phyloP scores from a whole-genome alignment of 2,329 filamentous ascomycete genomes.

The Aureobasidium sp. region DNA sequence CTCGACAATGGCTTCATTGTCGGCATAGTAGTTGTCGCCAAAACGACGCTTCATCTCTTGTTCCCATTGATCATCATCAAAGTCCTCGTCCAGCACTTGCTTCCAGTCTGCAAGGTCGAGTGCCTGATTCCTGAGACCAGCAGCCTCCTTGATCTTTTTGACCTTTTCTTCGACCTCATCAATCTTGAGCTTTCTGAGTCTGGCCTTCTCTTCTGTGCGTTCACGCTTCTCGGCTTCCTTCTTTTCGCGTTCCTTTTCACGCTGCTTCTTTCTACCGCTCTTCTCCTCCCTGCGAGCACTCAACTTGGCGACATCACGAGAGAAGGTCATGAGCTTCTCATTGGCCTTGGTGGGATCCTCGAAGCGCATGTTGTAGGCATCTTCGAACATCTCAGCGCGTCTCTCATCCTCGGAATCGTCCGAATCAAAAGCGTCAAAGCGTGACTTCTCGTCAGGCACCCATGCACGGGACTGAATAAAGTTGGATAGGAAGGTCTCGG shows the following conservation, averaged over 20 bases:
- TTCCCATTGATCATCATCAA: slow-evolving; percentile 87
- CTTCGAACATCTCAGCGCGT: slow-evolving; percentile 78
- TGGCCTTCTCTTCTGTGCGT: slow-evolving; percentile 71
- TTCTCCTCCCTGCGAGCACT: slow-evolving; percentile 85
- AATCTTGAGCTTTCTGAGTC: slow-evolving; percentile 78
- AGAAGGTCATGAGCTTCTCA: slow-evolving; percentile 79
- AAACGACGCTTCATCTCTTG: slow-evolving; percentile 82
- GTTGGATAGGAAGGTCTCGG: slow-evolving; percentile 88
- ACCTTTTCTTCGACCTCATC: slow-evolving; percentile 87
- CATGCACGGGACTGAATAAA: slow-evolving; percentile 90
- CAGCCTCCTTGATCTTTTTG: slow-evolving; percentile 79
- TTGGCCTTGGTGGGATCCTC: slow-evolving; percentile 86
- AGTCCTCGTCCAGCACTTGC: slow-evolving; percentile 76
- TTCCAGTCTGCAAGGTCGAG: slow-evolving; percentile 75
- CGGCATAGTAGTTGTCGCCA: slow-evolving; percentile 82
- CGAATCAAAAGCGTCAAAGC: slow-evolving; percentile 79
- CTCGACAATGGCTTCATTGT: slow-evolving; percentile 40
- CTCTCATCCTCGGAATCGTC: slow-evolving; percentile 75
- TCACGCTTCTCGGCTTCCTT: slow-evolving; percentile 73
- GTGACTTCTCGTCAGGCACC: slow-evolving; percentile 60
- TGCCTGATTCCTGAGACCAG: slow-evolving; percentile 60
- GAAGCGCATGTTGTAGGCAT: slow-evolving; percentile 92
- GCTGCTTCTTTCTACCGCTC: slow-evolving; percentile 66
- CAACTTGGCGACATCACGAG: slow-evolving; percentile 75
- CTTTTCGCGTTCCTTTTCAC: slow-evolving; percentile 69